These are phyloP conservation scores for Herpetospermum pedunculosum DNA, from an alignment of 306 rosid species.

Conservation along the genomic window DNA sequence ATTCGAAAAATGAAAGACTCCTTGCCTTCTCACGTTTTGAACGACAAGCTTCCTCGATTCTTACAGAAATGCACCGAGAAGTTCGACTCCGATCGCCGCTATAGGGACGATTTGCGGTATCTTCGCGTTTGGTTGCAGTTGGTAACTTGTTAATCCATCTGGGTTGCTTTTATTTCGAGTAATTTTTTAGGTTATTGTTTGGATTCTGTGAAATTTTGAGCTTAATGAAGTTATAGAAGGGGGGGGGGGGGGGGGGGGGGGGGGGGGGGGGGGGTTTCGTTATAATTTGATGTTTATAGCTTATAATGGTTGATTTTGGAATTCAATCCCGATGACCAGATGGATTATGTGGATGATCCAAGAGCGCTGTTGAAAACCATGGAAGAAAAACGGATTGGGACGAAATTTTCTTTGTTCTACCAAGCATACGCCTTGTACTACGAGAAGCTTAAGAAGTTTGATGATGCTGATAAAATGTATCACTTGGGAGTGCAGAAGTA, in stretches of 20 bases:
- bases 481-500: constrained; percentile 56
- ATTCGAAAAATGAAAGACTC: constrained; percentile 61
- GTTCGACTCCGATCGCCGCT: constrained; percentile 72
- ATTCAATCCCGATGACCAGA: constrained; percentile 34
- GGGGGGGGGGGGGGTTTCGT: too few species aligned
- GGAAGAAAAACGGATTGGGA: constrained; percentile 71
- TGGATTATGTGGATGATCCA: constrained; percentile 80
- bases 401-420: constrained; percentile 54
- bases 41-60: constrained; percentile 60
- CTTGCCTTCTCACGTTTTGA: constrained; percentile 41
- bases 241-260: too few species aligned
- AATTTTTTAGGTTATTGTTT: background rate
- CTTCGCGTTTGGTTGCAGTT: constrained; percentile 88
- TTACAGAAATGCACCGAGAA: constrained; percentile 57
- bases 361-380: constrained; percentile 41
- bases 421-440: constrained; percentile 68
- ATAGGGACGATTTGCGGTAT: constrained; percentile 69
- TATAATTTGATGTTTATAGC: background rate
- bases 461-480: constrained; percentile 68
- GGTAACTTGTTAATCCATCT: constrained; percentile 29
- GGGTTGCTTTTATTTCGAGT: background rate
- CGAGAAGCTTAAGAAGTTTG: constrained; percentile 68
- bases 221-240: background rate
- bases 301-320: background rate
- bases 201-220: background rate